A percentile compares a stretch with the other conserved stretches of the same genome.
Conservation (phyloP, 345 rosid genomes). For the Mercurialis annua region DNA sequence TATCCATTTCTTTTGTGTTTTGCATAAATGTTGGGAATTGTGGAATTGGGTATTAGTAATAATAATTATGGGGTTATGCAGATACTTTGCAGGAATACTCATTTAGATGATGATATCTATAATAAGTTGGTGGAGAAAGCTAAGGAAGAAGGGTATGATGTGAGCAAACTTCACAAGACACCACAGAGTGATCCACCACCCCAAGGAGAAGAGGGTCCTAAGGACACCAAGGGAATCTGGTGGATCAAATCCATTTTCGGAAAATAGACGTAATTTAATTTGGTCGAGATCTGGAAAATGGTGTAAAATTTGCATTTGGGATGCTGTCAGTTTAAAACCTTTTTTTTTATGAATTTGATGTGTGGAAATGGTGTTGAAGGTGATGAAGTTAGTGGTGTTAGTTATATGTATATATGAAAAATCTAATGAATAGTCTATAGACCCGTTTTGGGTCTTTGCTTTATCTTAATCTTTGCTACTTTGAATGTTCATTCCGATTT, state of each 20-base stretch:
- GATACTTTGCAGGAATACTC: conserved; percentile 68
- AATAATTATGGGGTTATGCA: conserved; percentile 16
- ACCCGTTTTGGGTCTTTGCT: too few relatives aligned
- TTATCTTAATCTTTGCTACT: too few relatives aligned
- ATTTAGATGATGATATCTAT: conserved; percentile 56
- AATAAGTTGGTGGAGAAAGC: conserved; percentile 62
- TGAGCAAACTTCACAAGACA: conserved; percentile 73
- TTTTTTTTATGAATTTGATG: too few relatives aligned
- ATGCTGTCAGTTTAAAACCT: too few relatives aligned
- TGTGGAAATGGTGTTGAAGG: too few relatives aligned
- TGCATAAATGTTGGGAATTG: neutral
- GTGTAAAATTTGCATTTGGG: too few relatives aligned
- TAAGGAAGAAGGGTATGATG: conserved; percentile 55
- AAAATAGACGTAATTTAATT: conserved; percentile 29
- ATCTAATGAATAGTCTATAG: too few relatives aligned
- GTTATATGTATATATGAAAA: too few relatives aligned
- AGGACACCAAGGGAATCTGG: conserved; percentile 77
- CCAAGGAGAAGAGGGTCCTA: conserved; percentile 39
- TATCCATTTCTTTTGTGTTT: too few relatives aligned
- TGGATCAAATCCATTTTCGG: conserved; percentile 83
- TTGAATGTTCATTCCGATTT: too few relatives aligned
- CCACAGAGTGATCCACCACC: conserved; percentile 69
- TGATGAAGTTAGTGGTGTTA: too few relatives aligned
- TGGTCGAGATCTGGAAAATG: too few relatives aligned
- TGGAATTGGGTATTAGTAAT: neutral